Evolutionary conservation across 345 rosid species (phyloP).

Genomic region (Linum trigynum): DNA sequence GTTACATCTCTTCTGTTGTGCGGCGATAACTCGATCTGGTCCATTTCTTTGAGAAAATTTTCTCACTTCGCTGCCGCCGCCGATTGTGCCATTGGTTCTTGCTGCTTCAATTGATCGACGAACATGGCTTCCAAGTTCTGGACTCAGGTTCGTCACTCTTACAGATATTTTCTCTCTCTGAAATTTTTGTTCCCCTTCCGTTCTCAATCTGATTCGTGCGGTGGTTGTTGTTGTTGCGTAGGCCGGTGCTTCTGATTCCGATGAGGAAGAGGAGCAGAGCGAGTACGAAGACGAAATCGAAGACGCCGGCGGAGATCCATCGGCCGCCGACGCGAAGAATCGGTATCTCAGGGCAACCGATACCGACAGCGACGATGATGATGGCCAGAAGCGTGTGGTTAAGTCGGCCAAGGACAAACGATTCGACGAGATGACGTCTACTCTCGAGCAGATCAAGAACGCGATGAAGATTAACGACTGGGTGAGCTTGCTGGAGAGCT

Average conservation of each 20-base stretch:
- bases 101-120: no score
- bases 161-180: no score
- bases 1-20: no score
- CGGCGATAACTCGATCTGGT: no score
- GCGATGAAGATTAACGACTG: constrained; percentile 95
- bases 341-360: constrained; percentile 45
- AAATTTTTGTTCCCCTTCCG: no score
- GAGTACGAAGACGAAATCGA: constrained; percentile 38
- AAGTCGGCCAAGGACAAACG: constrained; percentile 86
- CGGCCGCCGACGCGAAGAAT: constrained; percentile 23
- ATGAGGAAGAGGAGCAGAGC: constrained; percentile 43
- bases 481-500: constrained; percentile 76
- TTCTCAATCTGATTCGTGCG: no score
- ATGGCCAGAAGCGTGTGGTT: constrained; percentile 58
- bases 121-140: no score
- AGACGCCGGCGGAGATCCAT: constrained; percentile 22
- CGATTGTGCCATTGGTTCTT: no score
- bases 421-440: constrained; percentile 68
- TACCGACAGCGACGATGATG: constrained; percentile 67
- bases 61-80: no score
- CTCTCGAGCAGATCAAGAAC: constrained; percentile 80
- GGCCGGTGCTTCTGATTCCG: background rate
- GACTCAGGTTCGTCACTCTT: no score
- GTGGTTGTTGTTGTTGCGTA: no score
- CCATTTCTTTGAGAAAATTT: no score